phyloP scores from a whole-genome alignment of 164 flowering plant species.

The Litsea cubeba region DNA sequence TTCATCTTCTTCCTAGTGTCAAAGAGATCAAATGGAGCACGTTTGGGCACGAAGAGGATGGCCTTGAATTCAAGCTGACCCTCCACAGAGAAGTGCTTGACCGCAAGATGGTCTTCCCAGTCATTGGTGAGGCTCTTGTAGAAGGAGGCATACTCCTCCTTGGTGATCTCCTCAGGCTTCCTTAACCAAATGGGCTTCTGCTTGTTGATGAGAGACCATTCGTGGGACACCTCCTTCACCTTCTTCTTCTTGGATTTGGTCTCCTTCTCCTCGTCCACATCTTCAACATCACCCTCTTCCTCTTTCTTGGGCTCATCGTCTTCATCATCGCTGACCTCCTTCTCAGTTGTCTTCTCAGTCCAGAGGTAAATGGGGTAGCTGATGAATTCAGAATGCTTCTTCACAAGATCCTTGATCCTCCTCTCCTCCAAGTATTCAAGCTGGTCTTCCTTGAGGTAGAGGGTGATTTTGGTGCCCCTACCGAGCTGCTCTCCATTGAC shows the following conservation, averaged over 20 bases:
- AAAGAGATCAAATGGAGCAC: constrained; percentile 64
- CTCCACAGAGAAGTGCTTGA: constrained; percentile 60
- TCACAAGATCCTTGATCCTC: constrained; percentile 50
- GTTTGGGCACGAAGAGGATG: constrained; percentile 49
- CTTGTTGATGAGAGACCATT: constrained; percentile 50
- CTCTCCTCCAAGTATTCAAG: constrained; percentile 57
- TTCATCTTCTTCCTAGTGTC: constrained; percentile 58
- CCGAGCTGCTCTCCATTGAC: constrained; percentile 16
- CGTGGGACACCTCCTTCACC: constrained; percentile 53
- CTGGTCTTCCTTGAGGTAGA: constrained; percentile 27
- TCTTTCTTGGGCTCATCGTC: constrained; percentile 49
- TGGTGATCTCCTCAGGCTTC: constrained; percentile 59
- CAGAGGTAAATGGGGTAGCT: constrained; percentile 58
- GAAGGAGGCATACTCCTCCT: constrained; percentile 59
- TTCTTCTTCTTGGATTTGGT: constrained; percentile 50
- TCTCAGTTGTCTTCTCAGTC: constrained; percentile 60
- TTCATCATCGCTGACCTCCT: constrained; percentile 42
- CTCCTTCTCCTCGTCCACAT: constrained; percentile 51
- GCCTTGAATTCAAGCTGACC: constrained; percentile 68
- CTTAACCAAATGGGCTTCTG: constrained; percentile 61
- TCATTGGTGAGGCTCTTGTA: constrained; percentile 69
- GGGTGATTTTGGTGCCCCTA: constrained; percentile 20
- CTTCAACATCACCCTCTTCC: constrained; percentile 50
- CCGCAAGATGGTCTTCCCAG: constrained; percentile 60
- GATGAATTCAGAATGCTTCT: constrained; percentile 63